Percentiles rank a stretch among this genome's conserved stretches.
Conservation (phyloP, 2,329 filamentous ascomycete genomes). For the Nemania bipapillata region DNA sequence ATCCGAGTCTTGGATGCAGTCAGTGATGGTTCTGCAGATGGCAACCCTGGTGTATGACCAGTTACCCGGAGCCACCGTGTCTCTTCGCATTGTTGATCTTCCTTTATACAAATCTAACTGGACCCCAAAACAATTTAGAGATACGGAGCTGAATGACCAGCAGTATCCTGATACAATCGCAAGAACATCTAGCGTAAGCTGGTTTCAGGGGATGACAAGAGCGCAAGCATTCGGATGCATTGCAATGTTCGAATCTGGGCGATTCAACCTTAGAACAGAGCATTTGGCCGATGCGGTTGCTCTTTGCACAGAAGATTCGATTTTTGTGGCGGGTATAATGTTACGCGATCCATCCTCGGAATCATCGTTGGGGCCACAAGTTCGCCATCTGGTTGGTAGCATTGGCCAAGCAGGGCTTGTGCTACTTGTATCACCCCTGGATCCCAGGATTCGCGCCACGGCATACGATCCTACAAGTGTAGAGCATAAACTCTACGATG, state of each 20-base stretch:
- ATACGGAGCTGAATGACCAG: background rate
- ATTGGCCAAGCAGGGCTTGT: slow-evolving; percentile 24
- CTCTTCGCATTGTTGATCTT: slow-evolving; percentile 6
- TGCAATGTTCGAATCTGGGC: slow-evolving; percentile 31
- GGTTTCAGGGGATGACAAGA: slow-evolving; percentile 12
- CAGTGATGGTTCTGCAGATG: slow-evolving; percentile 7
- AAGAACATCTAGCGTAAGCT: background rate
- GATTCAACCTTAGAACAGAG: slow-evolving; percentile 15
- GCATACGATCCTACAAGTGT: slow-evolving; percentile 14
- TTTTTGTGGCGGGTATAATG: slow-evolving; percentile 24
- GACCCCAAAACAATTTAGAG: background rate
- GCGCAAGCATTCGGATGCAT: slow-evolving; percentile 24
- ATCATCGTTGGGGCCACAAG: background rate
- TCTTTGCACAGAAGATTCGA: slow-evolving; percentile 19
- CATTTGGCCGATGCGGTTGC: slow-evolving; percentile 17
- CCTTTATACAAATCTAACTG: background rate
- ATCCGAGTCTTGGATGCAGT: background rate
- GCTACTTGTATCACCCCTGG: slow-evolving; percentile 21
- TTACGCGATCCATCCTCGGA: slow-evolving; percentile 8
- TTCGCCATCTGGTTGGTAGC: slow-evolving; percentile 27
- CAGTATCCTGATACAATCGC: background rate
- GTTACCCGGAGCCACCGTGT: slow-evolving; percentile 15
- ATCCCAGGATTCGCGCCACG: slow-evolving; percentile 11
- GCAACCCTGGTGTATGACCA: slow-evolving; percentile 13
- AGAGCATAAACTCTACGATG: slow-evolving; percentile 17